Base-by-base conservation (phyloP, 2,329 filamentous ascomycete species). In the Colletotrichum sp. region DNA sequence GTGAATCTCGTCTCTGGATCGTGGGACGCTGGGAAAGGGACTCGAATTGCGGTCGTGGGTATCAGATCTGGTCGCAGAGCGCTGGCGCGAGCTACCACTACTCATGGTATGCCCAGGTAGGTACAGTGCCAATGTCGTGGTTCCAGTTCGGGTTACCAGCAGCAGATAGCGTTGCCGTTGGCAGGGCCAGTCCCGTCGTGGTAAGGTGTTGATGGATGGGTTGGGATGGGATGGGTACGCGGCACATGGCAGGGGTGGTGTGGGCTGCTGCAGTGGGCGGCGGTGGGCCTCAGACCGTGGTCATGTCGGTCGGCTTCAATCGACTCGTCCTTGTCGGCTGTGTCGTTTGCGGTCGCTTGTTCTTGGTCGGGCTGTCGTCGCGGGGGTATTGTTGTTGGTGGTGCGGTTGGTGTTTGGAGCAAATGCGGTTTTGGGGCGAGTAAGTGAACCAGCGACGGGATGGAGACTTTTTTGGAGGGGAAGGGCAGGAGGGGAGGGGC, bases 1-100 rank as follows among this genome's bases (percentile, higher is more conserved):
- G 76, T 78, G 77, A 57, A 78, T 77, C 26, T 78, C 77, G 75
- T 78, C 75, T 60, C 75, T 73, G 16, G 76, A 78, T 64, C 75
- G 71, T 36, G 71, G 75, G 22, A 76, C 44, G 39, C 74, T 70
- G 63, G 73, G 69, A 66, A 77, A 76, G 39, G 65, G 70, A 48
- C 52, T 68, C 59, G 59, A 63, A 68, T 65, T 76, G 67, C 66
- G 68, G 67, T 78, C 76, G 64, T 55, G 71, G 68, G 70, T 75
- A 65, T 78, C 74, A 71, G 73, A 75, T 78, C 76, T 71, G 39
- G 76, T 76, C 62, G 77, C 75, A 68, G 77, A 77, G 28, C 70
- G 68, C 68, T 76, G 76, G 71, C 77, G 73, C 68, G 77, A 77
- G 68, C 74, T 75, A 67, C 36, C 57, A 63, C 73, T 76, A 73